Evolutionary conservation across 768 basidiomycete species (phyloP).

Genomic region (Cubamyces sp.): DNA sequence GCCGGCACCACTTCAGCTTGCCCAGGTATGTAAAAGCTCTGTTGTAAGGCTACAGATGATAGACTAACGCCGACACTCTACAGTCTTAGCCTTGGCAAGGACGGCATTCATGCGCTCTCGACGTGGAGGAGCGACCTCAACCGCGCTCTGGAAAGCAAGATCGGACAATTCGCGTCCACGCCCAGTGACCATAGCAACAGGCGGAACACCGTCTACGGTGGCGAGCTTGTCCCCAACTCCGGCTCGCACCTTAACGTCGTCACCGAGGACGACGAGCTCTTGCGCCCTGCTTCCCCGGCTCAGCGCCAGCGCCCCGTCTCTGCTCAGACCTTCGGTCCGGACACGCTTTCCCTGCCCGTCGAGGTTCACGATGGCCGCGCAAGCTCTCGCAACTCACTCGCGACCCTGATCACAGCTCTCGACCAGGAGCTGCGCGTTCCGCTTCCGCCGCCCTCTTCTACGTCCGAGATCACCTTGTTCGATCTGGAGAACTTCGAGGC

Average conservation of each 20-base stretch:
- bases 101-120: slow-evolving; percentile 54
- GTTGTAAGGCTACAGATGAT: background rate
- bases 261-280: slow-evolving; percentile 45
- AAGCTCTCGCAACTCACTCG: slow-evolving; percentile 56
- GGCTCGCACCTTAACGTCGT: slow-evolving; percentile 40
- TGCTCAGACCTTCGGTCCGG: slow-evolving; percentile 31
- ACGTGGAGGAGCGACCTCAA: slow-evolving; percentile 60
- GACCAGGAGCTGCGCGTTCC: slow-evolving; percentile 34
- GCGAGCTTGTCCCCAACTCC: slow-evolving; percentile 25
- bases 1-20: slow-evolving; percentile 66
- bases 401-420: slow-evolving; percentile 42
- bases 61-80: slow-evolving; percentile 4
- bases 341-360: slow-evolving; percentile 49
- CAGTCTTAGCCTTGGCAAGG: slow-evolving; percentile 67
- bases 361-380: slow-evolving; percentile 55
- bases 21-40: slow-evolving; percentile 51
- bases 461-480: slow-evolving; percentile 65
- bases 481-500: slow-evolving; percentile 41
- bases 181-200: slow-evolving; percentile 47
- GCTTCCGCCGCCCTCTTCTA: slow-evolving; percentile 51
- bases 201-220: slow-evolving; percentile 46
- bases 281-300: slow-evolving; percentile 26
- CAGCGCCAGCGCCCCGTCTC: slow-evolving; percentile 18
- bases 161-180: slow-evolving; percentile 41
- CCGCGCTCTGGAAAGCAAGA: slow-evolving; percentile 49